Evolutionary conservation across 805 yeast genomes (phyloP).

Genomic region (Blastobotrys attinorum): DNA sequence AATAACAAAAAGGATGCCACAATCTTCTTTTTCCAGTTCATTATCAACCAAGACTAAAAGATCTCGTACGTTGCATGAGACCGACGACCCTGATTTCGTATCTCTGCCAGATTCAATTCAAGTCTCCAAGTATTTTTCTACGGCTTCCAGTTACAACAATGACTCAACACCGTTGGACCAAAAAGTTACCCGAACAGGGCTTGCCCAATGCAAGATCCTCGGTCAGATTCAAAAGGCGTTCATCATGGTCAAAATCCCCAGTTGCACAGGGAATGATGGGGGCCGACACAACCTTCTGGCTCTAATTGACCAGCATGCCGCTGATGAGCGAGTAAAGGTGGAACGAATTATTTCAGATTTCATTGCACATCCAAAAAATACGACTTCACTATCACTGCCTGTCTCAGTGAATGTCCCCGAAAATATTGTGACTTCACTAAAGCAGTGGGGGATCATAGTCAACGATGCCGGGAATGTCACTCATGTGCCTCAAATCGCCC

Average conservation of each 20-base stretch:
- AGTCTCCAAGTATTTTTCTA: background rate
- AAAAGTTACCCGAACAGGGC: background rate
- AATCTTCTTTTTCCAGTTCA: too few relatives aligned
- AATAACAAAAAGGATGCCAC: too few relatives aligned
- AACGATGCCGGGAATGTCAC: constrained; percentile 1
- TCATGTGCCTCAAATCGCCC: constrained; percentile 18
- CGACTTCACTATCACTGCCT: constrained; percentile 6
- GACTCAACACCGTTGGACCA: background rate
- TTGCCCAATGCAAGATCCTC: constrained; percentile 11
- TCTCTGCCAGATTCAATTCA: too few relatives aligned
- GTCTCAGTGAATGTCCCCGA: background rate
- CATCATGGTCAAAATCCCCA: constrained; percentile 37
- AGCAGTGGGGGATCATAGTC: constrained; percentile 12
- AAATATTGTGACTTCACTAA: constrained; percentile 1
- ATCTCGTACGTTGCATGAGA: too few relatives aligned
- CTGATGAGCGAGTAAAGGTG: constrained; percentile 64
- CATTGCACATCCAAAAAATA: constrained; percentile 25
- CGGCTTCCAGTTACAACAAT: too few relatives aligned
- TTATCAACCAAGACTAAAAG: too few relatives aligned
- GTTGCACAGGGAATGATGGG: constrained; percentile 5
- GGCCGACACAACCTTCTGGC: constrained; percentile 36
- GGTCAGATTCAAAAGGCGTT: constrained; percentile 58
- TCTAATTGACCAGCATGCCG: constrained; percentile 73
- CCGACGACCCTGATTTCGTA: too few relatives aligned
- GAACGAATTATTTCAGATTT: constrained; percentile 42